phyloP scores from a whole-genome alignment of 2,329 filamentous ascomycete genomes.

The Claviceps purpurea region DNA sequence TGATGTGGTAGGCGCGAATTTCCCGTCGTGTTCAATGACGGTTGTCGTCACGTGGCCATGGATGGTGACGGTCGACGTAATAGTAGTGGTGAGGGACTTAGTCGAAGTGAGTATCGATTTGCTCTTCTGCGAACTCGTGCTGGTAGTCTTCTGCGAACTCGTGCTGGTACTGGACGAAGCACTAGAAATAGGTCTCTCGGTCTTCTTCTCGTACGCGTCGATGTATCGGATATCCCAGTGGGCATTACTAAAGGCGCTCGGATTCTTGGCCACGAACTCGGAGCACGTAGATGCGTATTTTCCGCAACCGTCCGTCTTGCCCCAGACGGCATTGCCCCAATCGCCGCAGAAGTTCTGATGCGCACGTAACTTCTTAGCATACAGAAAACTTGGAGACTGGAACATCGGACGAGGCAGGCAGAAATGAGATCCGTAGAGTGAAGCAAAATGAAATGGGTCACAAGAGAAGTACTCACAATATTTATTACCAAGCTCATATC shows the following conservation, averaged over 20 bases:
- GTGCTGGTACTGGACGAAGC: too few species aligned
- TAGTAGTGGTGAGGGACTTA: neutral
- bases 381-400: too few species aligned
- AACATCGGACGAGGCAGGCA: too few species aligned
- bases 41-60: conserved; percentile 8
- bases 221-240: conserved; percentile 44
- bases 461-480: conserved; percentile 29
- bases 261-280: conserved; percentile 33
- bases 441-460: neutral
- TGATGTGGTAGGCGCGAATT: neutral
- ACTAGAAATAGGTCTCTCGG: neutral
- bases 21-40: neutral
- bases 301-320: conserved; percentile 23
- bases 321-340: conserved; percentile 46
- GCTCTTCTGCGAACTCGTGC: too few species aligned
- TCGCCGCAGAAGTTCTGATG: conserved; percentile 60
- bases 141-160: too few species aligned
- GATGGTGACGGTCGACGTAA: conserved; percentile 10
- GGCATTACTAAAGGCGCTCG: conserved; percentile 26
- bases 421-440: too few species aligned
- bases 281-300: conserved; percentile 29
- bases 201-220: conserved; percentile 26
- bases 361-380: too few species aligned
- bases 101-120: neutral
- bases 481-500: conserved; percentile 62